Percentiles rank a stretch among this genome's conserved stretches.
phyloP scores from a whole-genome alignment of 192 early-diverging fungal genomes.

The Backusella sp. region DNA sequence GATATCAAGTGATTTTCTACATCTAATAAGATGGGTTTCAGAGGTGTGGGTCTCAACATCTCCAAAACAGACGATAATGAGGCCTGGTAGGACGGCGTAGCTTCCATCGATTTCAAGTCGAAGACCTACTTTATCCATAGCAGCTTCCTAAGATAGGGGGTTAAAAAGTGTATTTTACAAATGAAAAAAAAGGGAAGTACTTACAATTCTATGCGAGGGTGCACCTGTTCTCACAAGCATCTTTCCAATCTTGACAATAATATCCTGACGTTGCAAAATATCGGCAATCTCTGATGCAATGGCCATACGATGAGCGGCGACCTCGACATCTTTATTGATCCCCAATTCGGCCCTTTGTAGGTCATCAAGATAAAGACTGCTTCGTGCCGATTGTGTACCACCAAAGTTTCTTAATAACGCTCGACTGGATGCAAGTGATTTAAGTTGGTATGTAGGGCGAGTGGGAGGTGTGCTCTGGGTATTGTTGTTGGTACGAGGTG shows the following conservation, averaged over 20 bases:
- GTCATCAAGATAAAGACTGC: conserved; percentile 22
- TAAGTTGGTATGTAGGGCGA: background rate
- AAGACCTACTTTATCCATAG: conserved; percentile 45
- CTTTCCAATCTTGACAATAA: conserved; percentile 50
- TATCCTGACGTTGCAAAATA: conserved; percentile 45
- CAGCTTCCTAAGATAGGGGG: conserved; percentile 38
- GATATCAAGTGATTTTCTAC: conserved; percentile 65
- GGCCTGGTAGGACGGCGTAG: conserved; percentile 65
- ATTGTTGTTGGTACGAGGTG: background rate
- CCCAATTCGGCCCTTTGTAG: conserved; percentile 25
- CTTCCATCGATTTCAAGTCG: conserved; percentile 62
- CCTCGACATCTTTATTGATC: background rate
- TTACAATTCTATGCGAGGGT: conserved; percentile 52
- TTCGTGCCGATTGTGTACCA: conserved; percentile 15
- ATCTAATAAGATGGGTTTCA: conserved; percentile 69
- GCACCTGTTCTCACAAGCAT: conserved; percentile 48
- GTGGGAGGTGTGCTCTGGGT: background rate
- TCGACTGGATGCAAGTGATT: conserved; percentile 5
- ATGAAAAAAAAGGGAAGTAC: background rate
- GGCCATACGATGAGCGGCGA: conserved; percentile 23
- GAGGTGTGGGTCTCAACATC: conserved; percentile 74
- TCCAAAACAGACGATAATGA: conserved; percentile 74
- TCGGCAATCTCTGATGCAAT: conserved; percentile 40
- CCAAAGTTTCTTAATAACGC: conserved; percentile 10
- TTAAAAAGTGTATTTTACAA: background rate